Percentiles rank a stretch among this genome's conserved stretches.
phyloP scores from a whole-genome alignment of 805 yeast species.

The Yarrowia sp. region DNA sequence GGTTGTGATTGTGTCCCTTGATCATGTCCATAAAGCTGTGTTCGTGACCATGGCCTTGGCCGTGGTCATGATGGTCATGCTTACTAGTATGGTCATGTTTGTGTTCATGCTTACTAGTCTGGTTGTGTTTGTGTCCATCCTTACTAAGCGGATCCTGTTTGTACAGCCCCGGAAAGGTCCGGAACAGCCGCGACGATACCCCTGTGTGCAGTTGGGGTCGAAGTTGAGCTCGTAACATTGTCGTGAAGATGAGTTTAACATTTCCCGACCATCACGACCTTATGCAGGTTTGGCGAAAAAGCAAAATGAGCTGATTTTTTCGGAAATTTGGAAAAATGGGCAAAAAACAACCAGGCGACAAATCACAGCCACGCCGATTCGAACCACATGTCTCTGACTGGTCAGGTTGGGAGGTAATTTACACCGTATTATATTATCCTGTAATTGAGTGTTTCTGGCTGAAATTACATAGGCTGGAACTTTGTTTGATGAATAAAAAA shows the following conservation, averaged over 20 bases:
- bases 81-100: neutral
- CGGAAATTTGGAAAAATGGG: no score
- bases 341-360: no score
- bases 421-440: no score
- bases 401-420: no score
- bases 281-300: no score
- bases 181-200: neutral
- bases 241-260: neutral
- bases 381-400: neutral
- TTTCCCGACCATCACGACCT: no score
- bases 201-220: neutral
- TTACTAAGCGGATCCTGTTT: neutral
- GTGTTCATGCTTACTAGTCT: neutral
- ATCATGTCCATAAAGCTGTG: constrained; percentile 25
- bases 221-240: constrained; percentile 10
- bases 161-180: neutral
- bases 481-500: neutral
- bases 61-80: constrained; percentile 25
- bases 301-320: no score
- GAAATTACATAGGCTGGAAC: neutral
- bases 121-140: neutral
- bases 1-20: constrained; percentile 30
- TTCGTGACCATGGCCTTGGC: constrained; percentile 26
- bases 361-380: neutral
- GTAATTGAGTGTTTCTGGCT: no score